A percentile compares a stretch with the other conserved stretches of the same genome.
These are phyloP conservation scores for Escovopsis sp. DNA, from an alignment of 2,329 filamentous ascomycete species.

Conservation along the genomic window DNA sequence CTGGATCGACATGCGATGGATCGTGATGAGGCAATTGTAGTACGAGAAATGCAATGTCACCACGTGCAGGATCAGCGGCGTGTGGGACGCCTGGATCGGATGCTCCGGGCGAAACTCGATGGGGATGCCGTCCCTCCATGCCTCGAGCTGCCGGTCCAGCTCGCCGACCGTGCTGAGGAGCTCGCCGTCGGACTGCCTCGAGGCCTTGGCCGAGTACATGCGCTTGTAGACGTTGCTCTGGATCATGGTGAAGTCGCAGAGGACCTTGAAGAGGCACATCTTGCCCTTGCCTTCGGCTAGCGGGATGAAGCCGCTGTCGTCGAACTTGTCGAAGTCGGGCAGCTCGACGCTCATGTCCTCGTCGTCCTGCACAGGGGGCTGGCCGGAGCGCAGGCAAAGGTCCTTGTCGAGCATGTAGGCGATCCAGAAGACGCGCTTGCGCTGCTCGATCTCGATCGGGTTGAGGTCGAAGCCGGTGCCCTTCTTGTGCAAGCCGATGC, in stretches of 20 bases:
- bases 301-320: constrained; percentile 90
- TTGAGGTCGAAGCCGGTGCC: constrained; percentile 89
- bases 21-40: constrained; percentile 94
- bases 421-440: constrained; percentile 51
- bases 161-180: constrained; percentile 91
- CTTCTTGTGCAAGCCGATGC: constrained; percentile 86
- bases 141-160: constrained; percentile 74
- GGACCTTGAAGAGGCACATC: constrained; percentile 84
- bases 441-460: constrained; percentile 84
- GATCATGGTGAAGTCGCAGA: constrained; percentile 84
- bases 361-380: constrained; percentile 46
- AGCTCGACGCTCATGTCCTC: constrained; percentile 88
- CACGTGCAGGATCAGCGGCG: constrained; percentile 83
- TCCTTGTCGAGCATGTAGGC: constrained; percentile 52
- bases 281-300: constrained; percentile 78
- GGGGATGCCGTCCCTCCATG: constrained; percentile 93
- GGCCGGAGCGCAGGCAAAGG: constrained; percentile 41
- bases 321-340: constrained; percentile 74
- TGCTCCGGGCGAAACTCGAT: constrained; percentile 94
- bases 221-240: constrained; percentile 89
- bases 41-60: constrained; percentile 93
- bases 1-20: constrained; percentile 96
- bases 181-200: constrained; percentile 83
- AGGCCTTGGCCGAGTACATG: constrained; percentile 82
- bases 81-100: constrained; percentile 86